Percentiles rank a stretch among this genome's conserved stretches.
These are phyloP conservation scores for Ascoidea tarda DNA, from an alignment of 805 yeast genomes.

Conservation along the genomic window DNA sequence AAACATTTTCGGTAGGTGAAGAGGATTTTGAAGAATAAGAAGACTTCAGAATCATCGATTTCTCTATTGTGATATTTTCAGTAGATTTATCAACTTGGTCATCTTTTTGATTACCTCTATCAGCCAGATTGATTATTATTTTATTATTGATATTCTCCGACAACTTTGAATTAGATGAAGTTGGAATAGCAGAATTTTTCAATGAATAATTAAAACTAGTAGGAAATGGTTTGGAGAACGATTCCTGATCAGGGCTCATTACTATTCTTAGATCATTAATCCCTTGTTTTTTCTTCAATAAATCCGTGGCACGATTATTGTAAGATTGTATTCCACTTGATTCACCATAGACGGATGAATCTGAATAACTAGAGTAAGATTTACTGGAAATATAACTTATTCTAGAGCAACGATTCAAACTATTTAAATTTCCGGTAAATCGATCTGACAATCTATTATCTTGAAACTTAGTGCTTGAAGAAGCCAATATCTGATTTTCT, in stretches of 20 bases:
- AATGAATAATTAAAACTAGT: too few species aligned
- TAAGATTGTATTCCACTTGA: too few species aligned
- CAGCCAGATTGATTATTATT: background rate
- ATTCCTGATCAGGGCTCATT: too few species aligned
- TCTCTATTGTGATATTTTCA: background rate
- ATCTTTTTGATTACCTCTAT: background rate
- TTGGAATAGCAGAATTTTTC: too few species aligned
- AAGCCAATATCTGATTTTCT: too few species aligned
- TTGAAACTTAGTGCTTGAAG: too few species aligned
- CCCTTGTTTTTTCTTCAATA: too few species aligned
- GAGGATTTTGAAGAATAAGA: background rate
- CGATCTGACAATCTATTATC: background rate
- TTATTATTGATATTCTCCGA: background rate
- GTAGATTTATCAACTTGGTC: background rate
- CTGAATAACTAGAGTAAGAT: conserved; percentile 4
- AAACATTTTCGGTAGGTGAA: background rate
- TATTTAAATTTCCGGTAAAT: conserved; percentile 1
- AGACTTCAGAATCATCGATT: background rate
- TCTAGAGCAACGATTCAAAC: conserved; percentile 1
- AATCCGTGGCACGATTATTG: too few species aligned
- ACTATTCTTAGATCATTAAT: too few species aligned
- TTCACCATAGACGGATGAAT: background rate
- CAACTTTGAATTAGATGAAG: conserved; percentile 1
- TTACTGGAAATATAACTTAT: conserved; percentile 2
- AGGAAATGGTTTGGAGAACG: too few species aligned